Base-by-base conservation (phyloP, 345 rosid species). In the Rubroshorea leprosula region DNA sequence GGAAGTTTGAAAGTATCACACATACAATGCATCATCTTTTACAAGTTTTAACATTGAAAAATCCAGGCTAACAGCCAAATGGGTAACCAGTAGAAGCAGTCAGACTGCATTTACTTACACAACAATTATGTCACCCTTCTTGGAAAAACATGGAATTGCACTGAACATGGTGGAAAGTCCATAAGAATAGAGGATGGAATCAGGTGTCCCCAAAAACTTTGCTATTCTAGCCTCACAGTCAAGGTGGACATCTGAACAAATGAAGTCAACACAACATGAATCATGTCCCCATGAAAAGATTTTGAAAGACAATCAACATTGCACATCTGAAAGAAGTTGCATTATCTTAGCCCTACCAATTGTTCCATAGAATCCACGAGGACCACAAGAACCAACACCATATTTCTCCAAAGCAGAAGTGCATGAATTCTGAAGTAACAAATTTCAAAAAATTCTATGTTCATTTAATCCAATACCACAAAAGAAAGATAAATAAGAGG, bases 321-420 rank as follows among this genome's bases (percentile, higher is more conserved):
- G 21, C 23, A 17, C 58, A 51, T 44, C 48, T n/a, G n/a, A n/a
- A 38, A 47, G 60, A 64, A 21, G 7, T 45, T n/a, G n/a, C n/a
- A 15, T 5, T 13, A 24, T n/a, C n/a, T 44, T 21, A 52, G 18
- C 23, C n/a, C 78, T 69, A 87, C 97, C 97, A 65, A 89, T 87
- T 13, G 99, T 93, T 54, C 99, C 99, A 66, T 87, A 90, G 80
- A 94, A 94, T 13, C 87, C 86, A 74, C 97, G 99, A 75, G 99
- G 95, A 43, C 99, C 96, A 66, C 97, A 93, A 54, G 99, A 94
- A 70, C 99, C 96, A 49, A 94, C 97, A 43, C 97, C 97, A 76
- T 94, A 94, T 79, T 94, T 94, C 80, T 81, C 84, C 84, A 94
- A 56, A 10, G 96, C 77, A 50, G 90, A 72, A 27, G 89, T 87